Conservation (phyloP, 805 yeast species). For the Suhomyces kilbournensis region DNA sequence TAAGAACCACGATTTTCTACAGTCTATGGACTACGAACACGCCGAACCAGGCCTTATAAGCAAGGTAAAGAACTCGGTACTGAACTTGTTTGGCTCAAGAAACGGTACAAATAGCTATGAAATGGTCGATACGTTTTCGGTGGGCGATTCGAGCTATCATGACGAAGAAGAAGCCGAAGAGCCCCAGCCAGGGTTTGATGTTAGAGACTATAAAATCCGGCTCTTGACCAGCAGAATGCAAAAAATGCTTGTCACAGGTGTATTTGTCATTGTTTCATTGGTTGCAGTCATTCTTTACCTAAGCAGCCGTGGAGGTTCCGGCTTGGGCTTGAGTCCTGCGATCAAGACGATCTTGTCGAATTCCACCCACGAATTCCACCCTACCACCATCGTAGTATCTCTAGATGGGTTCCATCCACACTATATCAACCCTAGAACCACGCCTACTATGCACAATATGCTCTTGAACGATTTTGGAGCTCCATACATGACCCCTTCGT, state of each 20-base stretch:
- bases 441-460: conserved; percentile 70
- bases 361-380: conserved; percentile 66
- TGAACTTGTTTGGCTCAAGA: not conserved
- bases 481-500: conserved; percentile 83
- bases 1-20: conserved; percentile 12
- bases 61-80: not conserved
- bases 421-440: conserved; percentile 58
- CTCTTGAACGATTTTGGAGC: conserved; percentile 53
- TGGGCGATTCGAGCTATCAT: not conserved
- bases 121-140: conserved; percentile 5
- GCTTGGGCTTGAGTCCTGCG: not conserved
- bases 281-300: not conserved
- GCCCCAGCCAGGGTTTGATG: conserved; percentile 6
- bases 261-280: not conserved
- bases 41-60: not conserved
- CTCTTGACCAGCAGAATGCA: conserved; percentile 13
- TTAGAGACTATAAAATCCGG: conserved; percentile 25
- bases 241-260: conserved; percentile 6
- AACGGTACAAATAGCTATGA: conserved; percentile 7
- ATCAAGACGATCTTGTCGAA: conserved; percentile 40
- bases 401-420: conserved; percentile 92
- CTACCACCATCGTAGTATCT: conserved; percentile 79
- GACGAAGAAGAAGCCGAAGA: conserved; percentile 1
- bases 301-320: not conserved
- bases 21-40: conserved; percentile 23